These are phyloP conservation scores for Madurella fahalii DNA, from an alignment of 2,329 filamentous ascomycete genomes.

Conservation along the genomic window DNA sequence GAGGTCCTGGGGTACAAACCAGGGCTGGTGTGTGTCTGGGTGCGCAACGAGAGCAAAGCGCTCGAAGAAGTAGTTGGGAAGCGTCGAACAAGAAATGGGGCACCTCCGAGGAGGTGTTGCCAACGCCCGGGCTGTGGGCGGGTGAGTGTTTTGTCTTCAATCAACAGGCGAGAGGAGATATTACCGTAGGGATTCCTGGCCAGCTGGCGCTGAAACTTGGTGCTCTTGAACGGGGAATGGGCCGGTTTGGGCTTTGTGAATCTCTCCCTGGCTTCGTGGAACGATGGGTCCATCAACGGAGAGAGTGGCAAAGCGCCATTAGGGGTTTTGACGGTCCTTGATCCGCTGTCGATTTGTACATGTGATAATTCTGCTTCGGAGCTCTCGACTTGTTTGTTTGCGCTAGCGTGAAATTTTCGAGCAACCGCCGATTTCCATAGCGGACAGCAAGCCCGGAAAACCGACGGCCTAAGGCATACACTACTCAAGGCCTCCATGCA, in stretches of 20 bases:
- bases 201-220: slow-evolving; percentile 53
- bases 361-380: neutral
- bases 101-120: slow-evolving; percentile 58
- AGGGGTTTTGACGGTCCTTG: slow-evolving; percentile 44
- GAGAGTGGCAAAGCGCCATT: slow-evolving; percentile 49
- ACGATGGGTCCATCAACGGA: slow-evolving; percentile 50
- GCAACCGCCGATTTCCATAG: neutral
- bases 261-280: slow-evolving; percentile 42
- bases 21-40: slow-evolving; percentile 49
- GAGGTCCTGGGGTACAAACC: slow-evolving; percentile 48
- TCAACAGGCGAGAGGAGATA: neutral
- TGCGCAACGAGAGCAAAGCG: slow-evolving; percentile 54
- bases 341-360: slow-evolving; percentile 33
- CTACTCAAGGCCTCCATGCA: slow-evolving; percentile 2
- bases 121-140: slow-evolving; percentile 53
- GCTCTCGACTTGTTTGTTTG: slow-evolving; percentile 17
- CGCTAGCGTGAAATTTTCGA: neutral
- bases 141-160: neutral
- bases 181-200: slow-evolving; percentile 62
- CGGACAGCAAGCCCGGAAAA: neutral
- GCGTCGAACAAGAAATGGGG: slow-evolving; percentile 39
- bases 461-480: neutral
- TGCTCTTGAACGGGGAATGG: slow-evolving; percentile 28
- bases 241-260: slow-evolving; percentile 36
- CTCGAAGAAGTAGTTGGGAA: slow-evolving; percentile 62